Conservation (phyloP, 139 green algal species). For the Tetraselmis chui region DNA sequence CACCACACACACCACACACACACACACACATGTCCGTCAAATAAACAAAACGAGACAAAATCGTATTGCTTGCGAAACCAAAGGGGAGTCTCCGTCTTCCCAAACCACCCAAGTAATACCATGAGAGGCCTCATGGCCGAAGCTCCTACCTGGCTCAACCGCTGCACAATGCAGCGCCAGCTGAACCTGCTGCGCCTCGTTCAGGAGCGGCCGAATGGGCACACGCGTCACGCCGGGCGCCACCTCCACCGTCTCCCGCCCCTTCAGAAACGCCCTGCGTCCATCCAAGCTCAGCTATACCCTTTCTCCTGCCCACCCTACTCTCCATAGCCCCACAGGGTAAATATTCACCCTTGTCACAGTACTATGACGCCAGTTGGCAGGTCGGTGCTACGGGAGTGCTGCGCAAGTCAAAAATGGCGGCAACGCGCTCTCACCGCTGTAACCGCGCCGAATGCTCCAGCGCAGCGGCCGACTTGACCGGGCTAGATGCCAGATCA, state of each 20-base stretch:
- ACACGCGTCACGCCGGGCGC: neutral
- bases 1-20: too few species aligned
- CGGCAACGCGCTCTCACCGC: neutral
- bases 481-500: neutral
- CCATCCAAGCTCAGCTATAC: neutral
- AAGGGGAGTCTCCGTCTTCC: neutral
- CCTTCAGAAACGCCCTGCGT: neutral
- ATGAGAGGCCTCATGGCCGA: too few species aligned
- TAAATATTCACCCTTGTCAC: neutral
- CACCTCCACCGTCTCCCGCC: neutral
- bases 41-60: too few species aligned
- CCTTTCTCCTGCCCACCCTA: neutral
- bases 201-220: neutral
- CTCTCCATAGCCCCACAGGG: neutral
- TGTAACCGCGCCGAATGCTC: neutral
- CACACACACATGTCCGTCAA: too few species aligned
- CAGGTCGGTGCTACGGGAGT: neutral
- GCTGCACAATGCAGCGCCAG: neutral
- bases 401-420: too few species aligned
- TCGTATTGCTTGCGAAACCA: neutral
- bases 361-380: neutral
- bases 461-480: neutral
- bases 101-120: too few species aligned
- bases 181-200: neutral
- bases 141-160: too few species aligned